A percentile compares a stretch with the other conserved stretches of the same genome.
Evolutionary conservation across 176 grass and related monocot species (phyloP).

Genomic region (Lolium multiflorum): DNA sequence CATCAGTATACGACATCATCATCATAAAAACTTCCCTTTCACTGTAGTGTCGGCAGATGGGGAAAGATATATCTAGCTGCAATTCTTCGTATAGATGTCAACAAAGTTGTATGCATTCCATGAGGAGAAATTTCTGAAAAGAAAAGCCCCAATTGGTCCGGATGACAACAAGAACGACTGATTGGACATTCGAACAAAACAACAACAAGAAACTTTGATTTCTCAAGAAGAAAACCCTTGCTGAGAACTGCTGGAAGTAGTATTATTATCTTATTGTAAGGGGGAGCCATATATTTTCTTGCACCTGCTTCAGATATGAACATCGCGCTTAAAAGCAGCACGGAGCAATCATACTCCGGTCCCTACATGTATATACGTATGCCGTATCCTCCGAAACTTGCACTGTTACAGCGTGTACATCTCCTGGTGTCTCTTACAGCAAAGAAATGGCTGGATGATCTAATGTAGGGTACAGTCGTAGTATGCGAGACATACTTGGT

Average conservation of each 20-base stretch:
- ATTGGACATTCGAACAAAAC: conserved; percentile 22
- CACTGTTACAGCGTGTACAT: conserved; percentile 12
- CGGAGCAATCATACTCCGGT: conserved; percentile 33
- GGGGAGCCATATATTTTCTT: conserved; percentile 32
- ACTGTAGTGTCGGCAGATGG: conserved; percentile 47
- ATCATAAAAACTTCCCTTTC: background rate
- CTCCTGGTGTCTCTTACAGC: background rate
- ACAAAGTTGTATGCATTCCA: background rate
- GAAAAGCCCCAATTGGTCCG: background rate
- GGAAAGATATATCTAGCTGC: background rate
- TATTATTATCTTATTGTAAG: conserved; percentile 10
- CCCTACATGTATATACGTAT: conserved; percentile 38
- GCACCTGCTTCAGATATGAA: conserved; percentile 24
- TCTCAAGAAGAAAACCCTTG: background rate
- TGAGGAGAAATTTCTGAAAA: background rate
- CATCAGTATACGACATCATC: conserved; percentile 31
- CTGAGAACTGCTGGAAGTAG: conserved; percentile 7
- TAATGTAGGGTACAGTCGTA: conserved; percentile 15
- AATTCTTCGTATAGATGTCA: conserved; percentile 1
- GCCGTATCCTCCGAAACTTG: background rate
- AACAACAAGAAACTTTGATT: background rate
- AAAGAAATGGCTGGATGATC: conserved; percentile 25
- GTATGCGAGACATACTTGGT: background rate
- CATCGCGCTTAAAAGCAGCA: conserved; percentile 22
- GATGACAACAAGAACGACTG: conserved; percentile 13